phyloP scores from a whole-genome alignment of 2,329 filamentous ascomycete species.

The Plenodomus biglobosus region DNA sequence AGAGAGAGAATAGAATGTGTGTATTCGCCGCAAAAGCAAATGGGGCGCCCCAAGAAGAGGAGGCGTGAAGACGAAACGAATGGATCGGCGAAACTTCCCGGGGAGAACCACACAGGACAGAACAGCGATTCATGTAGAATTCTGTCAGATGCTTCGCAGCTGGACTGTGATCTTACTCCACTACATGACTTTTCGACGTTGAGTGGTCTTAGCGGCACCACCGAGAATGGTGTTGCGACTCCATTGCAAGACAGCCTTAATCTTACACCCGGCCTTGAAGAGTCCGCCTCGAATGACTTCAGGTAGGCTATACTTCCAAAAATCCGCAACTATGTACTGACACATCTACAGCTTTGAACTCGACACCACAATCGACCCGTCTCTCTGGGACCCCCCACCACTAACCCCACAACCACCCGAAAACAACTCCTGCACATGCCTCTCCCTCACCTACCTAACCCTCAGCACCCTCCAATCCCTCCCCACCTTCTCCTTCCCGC shows the following conservation, averaged over 20 bases:
- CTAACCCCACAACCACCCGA: not conserved
- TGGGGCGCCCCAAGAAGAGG: conserved; percentile 56
- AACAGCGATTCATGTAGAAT: conserved; percentile 2
- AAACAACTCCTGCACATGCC: conserved; percentile 46
- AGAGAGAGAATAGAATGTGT: conserved; percentile 47
- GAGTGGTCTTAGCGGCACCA: not conserved
- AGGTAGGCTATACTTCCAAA: conserved; percentile 10
- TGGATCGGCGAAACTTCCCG: not conserved
- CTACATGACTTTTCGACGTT: conserved; percentile 11
- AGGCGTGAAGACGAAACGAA: conserved; percentile 32
- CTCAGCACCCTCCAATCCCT: conserved; percentile 47
- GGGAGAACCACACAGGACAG: conserved; percentile 5
- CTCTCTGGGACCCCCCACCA: conserved; percentile 24
- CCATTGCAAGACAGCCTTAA: too few relatives aligned
- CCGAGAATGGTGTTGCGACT: not conserved
- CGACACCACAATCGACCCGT: conserved; percentile 27
- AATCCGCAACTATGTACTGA: not conserved
- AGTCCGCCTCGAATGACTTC: not conserved
- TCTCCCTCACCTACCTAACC: conserved; percentile 51
- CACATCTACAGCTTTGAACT: conserved; percentile 11
- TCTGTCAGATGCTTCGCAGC: conserved; percentile 6
- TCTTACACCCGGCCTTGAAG: not conserved
- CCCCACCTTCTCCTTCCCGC: conserved; percentile 46
- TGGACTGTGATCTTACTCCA: conserved; percentile 16
- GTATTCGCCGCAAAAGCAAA: conserved; percentile 53